These are phyloP conservation scores for Didymella exigua DNA, from an alignment of 2,329 filamentous ascomycete genomes.

Conservation along the genomic window DNA sequence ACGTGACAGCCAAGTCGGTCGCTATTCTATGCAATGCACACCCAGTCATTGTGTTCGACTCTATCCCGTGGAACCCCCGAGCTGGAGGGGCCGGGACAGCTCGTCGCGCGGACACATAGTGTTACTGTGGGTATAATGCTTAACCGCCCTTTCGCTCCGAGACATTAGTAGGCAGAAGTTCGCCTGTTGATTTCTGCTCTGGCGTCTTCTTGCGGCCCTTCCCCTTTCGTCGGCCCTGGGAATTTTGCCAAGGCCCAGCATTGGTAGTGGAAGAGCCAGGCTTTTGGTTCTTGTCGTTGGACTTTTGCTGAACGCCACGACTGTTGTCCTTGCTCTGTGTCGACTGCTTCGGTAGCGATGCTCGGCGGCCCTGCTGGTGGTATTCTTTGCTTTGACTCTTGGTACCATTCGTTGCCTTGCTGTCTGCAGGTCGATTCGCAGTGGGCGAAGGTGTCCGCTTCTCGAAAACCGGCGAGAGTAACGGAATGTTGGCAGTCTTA, in stretches of 20 bases:
- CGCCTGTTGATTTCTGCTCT: conserved; percentile 45
- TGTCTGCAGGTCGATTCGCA: conserved; percentile 52
- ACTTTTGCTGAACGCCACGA: conserved; percentile 34
- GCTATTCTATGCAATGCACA: not conserved
- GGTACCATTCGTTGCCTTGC: conserved; percentile 37
- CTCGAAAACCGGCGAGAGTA: conserved; percentile 76
- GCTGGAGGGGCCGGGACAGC: not conserved
- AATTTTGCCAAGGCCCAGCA: conserved; percentile 28
- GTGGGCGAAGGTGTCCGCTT: conserved; percentile 73
- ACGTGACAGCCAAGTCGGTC: too few species aligned
- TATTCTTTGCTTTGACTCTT: conserved; percentile 39
- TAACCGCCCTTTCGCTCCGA: conserved; percentile 56
- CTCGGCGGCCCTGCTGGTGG: conserved; percentile 34
- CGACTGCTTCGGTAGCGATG: conserved; percentile 32
- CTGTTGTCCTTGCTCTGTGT: conserved; percentile 31
- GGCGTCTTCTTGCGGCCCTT: conserved; percentile 34
- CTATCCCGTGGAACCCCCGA: not conserved
- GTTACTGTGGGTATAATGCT: not conserved
- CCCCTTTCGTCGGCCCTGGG: conserved; percentile 32
- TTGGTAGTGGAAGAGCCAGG: conserved; percentile 19
- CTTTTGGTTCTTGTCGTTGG: conserved; percentile 35
- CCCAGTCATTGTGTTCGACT: not conserved
- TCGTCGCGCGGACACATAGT: too few species aligned
- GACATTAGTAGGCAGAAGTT: conserved; percentile 52
- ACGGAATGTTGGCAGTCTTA: conserved; percentile 49